These are phyloP conservation scores for Arthrobotrys iridis DNA, from an alignment of 2,329 filamentous ascomycete genomes.

Conservation along the genomic window DNA sequence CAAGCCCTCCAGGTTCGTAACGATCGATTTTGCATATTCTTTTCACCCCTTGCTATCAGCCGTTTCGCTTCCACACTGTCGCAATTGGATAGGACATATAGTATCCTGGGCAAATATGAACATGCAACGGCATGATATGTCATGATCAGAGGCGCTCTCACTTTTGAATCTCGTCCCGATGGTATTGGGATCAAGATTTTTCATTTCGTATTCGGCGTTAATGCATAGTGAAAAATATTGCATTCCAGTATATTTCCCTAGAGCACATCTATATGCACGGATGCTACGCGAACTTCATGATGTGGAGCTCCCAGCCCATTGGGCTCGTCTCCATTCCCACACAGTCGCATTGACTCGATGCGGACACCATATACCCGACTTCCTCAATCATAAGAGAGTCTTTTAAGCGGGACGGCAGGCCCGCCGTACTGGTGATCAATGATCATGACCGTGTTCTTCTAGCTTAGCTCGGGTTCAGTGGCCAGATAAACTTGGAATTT, in stretches of 20 bases:
- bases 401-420: conserved; percentile 46
- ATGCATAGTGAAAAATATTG: conserved; percentile 34
- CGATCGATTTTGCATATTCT: conserved; percentile 44
- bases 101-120: conserved; percentile 26
- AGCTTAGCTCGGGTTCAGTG: conserved; percentile 10
- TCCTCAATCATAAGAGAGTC: conserved; percentile 17
- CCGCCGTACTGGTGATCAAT: conserved; percentile 14
- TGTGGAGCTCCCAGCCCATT: conserved; percentile 41
- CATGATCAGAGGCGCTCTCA: conserved; percentile 7
- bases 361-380: conserved; percentile 25
- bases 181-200: conserved; percentile 4
- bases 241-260: background rate
- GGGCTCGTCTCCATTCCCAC: conserved; percentile 8
- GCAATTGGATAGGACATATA: conserved; percentile 50
- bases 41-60: conserved; percentile 21
- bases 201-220: conserved; percentile 29
- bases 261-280: conserved; percentile 29
- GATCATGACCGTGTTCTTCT: conserved; percentile 3
- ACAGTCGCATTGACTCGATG: conserved; percentile 39
- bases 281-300: conserved; percentile 30
- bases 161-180: conserved; percentile 12
- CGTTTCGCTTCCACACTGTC: conserved; percentile 51
- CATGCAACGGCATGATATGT: conserved; percentile 26
- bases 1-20: conserved; percentile 45
- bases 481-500: conserved; percentile 17